Evolutionary conservation across 306 rosid species (phyloP), one percentile per base, ranked within the genome.

Genomic region (Ormosia emarginata): DNA sequence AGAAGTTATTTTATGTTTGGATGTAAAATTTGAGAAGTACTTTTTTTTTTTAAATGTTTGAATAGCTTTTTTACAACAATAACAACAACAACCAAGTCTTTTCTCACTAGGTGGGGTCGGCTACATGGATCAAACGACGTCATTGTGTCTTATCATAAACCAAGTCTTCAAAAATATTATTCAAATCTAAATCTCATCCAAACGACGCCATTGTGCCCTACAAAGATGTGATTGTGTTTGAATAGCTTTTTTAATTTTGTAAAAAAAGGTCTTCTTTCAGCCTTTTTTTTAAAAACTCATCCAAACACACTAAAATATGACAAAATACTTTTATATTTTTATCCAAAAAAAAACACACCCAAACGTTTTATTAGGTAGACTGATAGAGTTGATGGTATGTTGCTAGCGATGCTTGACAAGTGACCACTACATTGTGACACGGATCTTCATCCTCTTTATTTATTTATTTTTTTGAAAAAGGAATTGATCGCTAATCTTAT

Each of bases 361-460:
- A 8, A 8, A 37, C 44, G 52, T 65, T 71, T 71, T 40, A 71
- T 71, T 55, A 46, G 66, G 72, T 79, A 69, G 77, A 70, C n/a
- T 55, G 39, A 30, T 56, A 41, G 74, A 40, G 13, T 83, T 83
- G 63, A 36, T 46, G 39, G 29, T 47, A 6, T 53, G 46, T 50
- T 64, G 72, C 75, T 37, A 70, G 77, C 30, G 14, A 79, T 64
- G 49, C 79, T 30, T 53, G 36, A 70, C 67, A 61, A 83, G 77
- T 81, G 80, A 57, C 63, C 81, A 41, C 68, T 63, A 66, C 65
- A 64, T 57, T 49, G 59, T 49, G 17, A 74, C 67, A 67, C 77
- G 56, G 79, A 71, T 61, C 49, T 55, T 67, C 68, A 44, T 44
- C 50, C 67, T 39, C 14, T 32, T 66, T 63, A 33, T 59, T 15